Evolutionary conservation across 1,284 basidiomycete species (phyloP), one percentile per base, ranked within the genome.

Genomic region (Naganishia cerealis): DNA sequence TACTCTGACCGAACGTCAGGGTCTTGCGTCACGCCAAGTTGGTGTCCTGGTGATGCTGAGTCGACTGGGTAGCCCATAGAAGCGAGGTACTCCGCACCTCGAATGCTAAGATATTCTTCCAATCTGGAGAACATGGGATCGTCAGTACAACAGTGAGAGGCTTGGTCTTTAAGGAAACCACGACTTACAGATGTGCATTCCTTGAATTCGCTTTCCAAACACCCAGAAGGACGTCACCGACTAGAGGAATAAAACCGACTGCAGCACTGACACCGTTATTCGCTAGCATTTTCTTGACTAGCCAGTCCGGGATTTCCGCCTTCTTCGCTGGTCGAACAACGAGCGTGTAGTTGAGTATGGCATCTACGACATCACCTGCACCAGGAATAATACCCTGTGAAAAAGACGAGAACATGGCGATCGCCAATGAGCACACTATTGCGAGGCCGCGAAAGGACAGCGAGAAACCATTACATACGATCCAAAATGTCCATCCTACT

Each of bases 131-230:
- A 9, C 12, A 36, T 48, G 8, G n/a, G 38, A 26, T 46, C 38
- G 43, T 53, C 18, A 46, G 54, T 21, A 18, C 29, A 10, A 18
- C 16, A 21, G 10, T 33, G 9, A n/a, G 21, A 36, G 29, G 18
- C n/a, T 10, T n/a, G n/a, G 21, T 29, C 18, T 7, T 18, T 40
- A 36, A 15, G 4, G 39, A 36, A 16, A 29, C 52, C 18, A n/a
- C 12, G 15, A 72, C 79, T 70, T 57, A 79, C 77, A 79, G 61
- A 61, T 78, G 75, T 2, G 91, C 92, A 75, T 96, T 96, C 71
- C 94, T 84, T 53, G 87, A 90, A 80, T 96, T 97, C n/a, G 92
- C 87, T 78, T 92, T 94, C 85, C 84, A 95, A 81, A 81, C 58
- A 83, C 92, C 76, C 40, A 92, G 78, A 4, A 88, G 77, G 58